These are phyloP conservation scores for Fusarium gaditjirri DNA, from an alignment of 2,329 filamentous ascomycete species.

Conservation along the genomic window DNA sequence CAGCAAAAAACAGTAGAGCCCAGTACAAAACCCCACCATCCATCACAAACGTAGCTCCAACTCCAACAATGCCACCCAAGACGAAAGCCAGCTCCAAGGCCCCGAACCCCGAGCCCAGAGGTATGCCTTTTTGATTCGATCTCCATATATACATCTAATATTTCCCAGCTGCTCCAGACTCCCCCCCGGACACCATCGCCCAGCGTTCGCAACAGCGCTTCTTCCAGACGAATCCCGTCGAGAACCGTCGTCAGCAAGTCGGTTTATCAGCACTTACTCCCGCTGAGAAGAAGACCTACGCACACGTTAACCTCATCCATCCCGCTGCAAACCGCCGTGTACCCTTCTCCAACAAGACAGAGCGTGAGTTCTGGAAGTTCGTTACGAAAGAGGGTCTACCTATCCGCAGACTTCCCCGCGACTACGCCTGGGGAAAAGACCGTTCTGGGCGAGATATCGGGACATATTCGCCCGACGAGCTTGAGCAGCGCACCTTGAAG, in stretches of 20 bases:
- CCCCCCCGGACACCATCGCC: slow-evolving; percentile 57
- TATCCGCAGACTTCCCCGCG: slow-evolving; percentile 54
- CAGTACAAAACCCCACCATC: slow-evolving; percentile 42
- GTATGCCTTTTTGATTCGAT: neutral
- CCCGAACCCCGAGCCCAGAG: slow-evolving; percentile 37
- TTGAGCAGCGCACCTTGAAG: slow-evolving; percentile 55
- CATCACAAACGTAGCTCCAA: slow-evolving; percentile 39
- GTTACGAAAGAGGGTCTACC: slow-evolving; percentile 64
- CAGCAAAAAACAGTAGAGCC: slow-evolving; percentile 35
- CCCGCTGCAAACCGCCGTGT: slow-evolving; percentile 52
- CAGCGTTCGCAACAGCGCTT: slow-evolving; percentile 60
- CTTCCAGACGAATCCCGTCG: slow-evolving; percentile 62
- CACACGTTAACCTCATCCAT: slow-evolving; percentile 58
- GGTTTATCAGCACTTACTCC: slow-evolving; percentile 59
- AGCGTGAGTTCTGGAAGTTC: slow-evolving; percentile 68
- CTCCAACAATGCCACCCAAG: slow-evolving; percentile 51
- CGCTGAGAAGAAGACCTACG: slow-evolving; percentile 61
- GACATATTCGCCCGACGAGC: slow-evolving; percentile 59
- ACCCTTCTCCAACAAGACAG: slow-evolving; percentile 57
- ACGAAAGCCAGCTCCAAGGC: slow-evolving; percentile 51
- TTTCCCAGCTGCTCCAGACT: slow-evolving; percentile 44
- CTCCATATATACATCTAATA: neutral
- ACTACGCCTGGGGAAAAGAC: slow-evolving; percentile 63
- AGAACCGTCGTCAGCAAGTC: slow-evolving; percentile 56
- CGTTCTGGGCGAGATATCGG: slow-evolving; percentile 60